A percentile compares a stretch with the other conserved stretches of the same genome.
Conservation (phyloP, 2,329 filamentous ascomycete genomes). For the Whalleya microplaca region DNA sequence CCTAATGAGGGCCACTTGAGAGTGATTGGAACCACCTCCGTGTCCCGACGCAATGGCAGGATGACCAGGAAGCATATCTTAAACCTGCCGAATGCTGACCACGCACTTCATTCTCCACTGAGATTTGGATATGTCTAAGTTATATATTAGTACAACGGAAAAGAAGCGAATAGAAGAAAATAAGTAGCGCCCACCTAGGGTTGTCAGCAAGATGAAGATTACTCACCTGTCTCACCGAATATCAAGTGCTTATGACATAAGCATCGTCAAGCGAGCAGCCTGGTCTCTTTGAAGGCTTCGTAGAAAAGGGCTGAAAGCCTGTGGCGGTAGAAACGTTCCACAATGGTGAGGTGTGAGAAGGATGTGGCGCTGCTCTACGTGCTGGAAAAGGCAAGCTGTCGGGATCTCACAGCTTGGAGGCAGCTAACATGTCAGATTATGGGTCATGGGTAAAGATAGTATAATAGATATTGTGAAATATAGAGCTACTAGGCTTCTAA, state of each 20-base stretch:
- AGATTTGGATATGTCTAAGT: slow-evolving; percentile 20
- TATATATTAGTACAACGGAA: slow-evolving; percentile 22
- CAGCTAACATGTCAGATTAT: neutral
- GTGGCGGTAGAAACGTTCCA: slow-evolving; percentile 26
- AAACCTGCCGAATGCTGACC: slow-evolving; percentile 28
- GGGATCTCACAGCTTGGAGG: slow-evolving; percentile 18
- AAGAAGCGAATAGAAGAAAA: slow-evolving; percentile 1
- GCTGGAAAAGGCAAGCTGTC: slow-evolving; percentile 10
- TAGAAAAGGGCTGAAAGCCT: slow-evolving; percentile 18
- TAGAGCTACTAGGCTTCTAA: slow-evolving; percentile 5
- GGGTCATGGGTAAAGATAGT: slow-evolving; percentile 8
- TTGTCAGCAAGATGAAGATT: slow-evolving; percentile 25
- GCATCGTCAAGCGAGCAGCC: slow-evolving; percentile 21
- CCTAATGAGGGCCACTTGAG: slow-evolving; percentile 34
- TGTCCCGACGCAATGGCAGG: slow-evolving; percentile 32
- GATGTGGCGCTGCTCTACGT: slow-evolving; percentile 24
- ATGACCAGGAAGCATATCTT: slow-evolving; percentile 38
- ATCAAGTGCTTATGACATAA: slow-evolving; percentile 28
- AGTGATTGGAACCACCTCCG: slow-evolving; percentile 35
- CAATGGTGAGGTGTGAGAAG: slow-evolving; percentile 18
- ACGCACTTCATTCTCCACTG: slow-evolving; percentile 31
- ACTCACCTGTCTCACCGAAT: slow-evolving; percentile 28
- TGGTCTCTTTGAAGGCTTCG: slow-evolving; percentile 13
- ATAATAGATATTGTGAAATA: slow-evolving; percentile 11
- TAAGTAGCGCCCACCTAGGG: slow-evolving; percentile 2